A percentile compares a stretch with the other conserved stretches of the same genome.
phyloP scores from a whole-genome alignment of 768 basidiomycete genomes.

The Phanerochaete sordida region DNA sequence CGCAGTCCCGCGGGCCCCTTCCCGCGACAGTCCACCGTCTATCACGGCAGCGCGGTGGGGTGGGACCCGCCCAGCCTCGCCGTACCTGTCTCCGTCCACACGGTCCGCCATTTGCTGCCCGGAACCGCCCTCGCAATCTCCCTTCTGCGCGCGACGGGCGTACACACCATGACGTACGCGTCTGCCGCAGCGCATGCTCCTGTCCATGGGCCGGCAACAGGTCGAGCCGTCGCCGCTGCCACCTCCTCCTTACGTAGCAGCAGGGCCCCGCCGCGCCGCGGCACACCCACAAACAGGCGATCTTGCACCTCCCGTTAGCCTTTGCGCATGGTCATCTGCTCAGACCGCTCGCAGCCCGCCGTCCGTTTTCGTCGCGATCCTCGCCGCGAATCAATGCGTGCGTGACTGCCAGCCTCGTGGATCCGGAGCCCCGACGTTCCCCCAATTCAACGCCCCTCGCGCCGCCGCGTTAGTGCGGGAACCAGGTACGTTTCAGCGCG shows the following conservation, averaged over 20 bases:
- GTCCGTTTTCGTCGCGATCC: background rate
- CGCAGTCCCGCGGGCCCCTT: background rate
- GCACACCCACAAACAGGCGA: background rate
- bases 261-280: background rate
- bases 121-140: background rate
- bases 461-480: background rate
- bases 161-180: background rate
- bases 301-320: background rate
- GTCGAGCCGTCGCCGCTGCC: no score
- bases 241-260: no score
- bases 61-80: background rate
- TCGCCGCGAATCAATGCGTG: background rate
- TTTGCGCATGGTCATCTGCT: background rate
- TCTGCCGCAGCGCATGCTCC: no score
- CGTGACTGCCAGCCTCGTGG: background rate
- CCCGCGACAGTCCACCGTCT: background rate
- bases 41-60: slow-evolving; percentile 1
- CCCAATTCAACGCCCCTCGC: background rate
- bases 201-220: background rate
- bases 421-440: slow-evolving; percentile 1
- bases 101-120: background rate
- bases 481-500: background rate
- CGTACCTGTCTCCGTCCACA: background rate
- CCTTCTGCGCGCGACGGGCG: background rate
- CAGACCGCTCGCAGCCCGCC: no score